Evolutionary conservation across 1,284 basidiomycete species (phyloP).

Genomic region (Rhodotorula sp.): DNA sequence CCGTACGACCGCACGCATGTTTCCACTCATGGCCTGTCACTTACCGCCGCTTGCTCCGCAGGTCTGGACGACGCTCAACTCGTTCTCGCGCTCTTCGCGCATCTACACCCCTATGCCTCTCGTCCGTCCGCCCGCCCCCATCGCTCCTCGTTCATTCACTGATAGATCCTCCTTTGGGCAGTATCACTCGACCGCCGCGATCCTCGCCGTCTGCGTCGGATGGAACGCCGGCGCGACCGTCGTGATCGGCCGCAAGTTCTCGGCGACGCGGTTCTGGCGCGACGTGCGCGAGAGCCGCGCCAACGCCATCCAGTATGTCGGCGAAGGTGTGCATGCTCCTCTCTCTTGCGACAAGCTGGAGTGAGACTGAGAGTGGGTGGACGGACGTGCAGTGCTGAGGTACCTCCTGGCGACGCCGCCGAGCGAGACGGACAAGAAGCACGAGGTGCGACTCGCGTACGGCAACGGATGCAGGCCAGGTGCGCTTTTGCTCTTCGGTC

Average conservation of each 20-base stretch:
- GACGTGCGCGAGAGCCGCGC: slow-evolving; percentile 45
- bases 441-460: slow-evolving; percentile 51
- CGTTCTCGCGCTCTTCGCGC: slow-evolving; percentile 24
- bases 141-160: slow-evolving; percentile 26
- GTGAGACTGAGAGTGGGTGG: not conserved
- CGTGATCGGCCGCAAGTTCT: slow-evolving; percentile 52
- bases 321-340: slow-evolving; percentile 44
- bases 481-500: not conserved
- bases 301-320: slow-evolving; percentile 51
- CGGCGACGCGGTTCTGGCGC: slow-evolving; percentile 49
- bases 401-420: slow-evolving; percentile 50
- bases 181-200: slow-evolving; percentile 44
- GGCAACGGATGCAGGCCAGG: slow-evolving; percentile 50
- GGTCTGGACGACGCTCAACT: slow-evolving; percentile 32
- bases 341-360: not conserved
- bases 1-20: slow-evolving; percentile 22
- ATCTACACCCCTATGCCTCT: slow-evolving; percentile 52
- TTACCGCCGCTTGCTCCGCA: not conserved
- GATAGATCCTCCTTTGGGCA: slow-evolving; percentile 18
- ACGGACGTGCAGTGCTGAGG: slow-evolving; percentile 1
- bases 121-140: no score
- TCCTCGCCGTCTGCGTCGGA: slow-evolving; percentile 48
- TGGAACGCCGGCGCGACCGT: slow-evolving; percentile 47
- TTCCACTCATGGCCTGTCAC: no score
- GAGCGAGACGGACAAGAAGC: slow-evolving; percentile 48